phyloP scores from a whole-genome alignment of 73 alveolate genomes.

The Symbiodinium pilosum region DNA sequence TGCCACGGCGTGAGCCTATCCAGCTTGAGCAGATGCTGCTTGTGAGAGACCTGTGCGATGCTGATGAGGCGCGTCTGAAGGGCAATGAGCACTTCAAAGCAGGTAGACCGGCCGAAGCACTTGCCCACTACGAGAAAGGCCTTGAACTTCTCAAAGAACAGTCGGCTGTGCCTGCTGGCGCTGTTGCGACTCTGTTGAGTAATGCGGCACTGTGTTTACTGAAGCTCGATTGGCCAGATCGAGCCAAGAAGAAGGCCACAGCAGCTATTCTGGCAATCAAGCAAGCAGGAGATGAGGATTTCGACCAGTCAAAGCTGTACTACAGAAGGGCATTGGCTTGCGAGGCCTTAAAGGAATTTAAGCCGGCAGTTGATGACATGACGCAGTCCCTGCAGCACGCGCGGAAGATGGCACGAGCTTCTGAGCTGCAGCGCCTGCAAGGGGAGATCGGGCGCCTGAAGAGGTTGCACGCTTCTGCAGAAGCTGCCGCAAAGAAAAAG shows the following conservation, averaged over 20 bases:
- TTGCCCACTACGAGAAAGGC: conserved; percentile 75
- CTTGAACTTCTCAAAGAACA: conserved; percentile 41
- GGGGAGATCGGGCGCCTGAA: conserved; percentile 72
- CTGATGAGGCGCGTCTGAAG: background rate
- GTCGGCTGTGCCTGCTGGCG: conserved; percentile 32
- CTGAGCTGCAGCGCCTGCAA: conserved; percentile 17
- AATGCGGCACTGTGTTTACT: conserved; percentile 54
- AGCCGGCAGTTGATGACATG: background rate
- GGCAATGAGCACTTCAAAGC: conserved; percentile 88
- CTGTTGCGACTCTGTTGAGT: conserved; percentile 69
- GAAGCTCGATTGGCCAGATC: conserved; percentile 87
- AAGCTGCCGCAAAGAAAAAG: conserved; percentile 37
- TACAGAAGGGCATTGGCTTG: conserved; percentile 92
- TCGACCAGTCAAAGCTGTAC: conserved; percentile 89
- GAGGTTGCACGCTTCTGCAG: conserved; percentile 38
- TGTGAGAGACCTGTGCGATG: conserved; percentile 33
- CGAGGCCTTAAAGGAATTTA: conserved; percentile 7
- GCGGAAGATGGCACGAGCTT: background rate
- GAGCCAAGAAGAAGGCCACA: conserved; percentile 88
- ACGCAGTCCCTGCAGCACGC: background rate
- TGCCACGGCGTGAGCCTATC: conserved; percentile 84
- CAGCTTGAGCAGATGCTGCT: conserved; percentile 68
- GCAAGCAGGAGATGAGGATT: conserved; percentile 17
- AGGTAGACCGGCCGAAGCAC: conserved; percentile 39
- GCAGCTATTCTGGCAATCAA: conserved; percentile 59